A percentile compares a stretch with the other conserved stretches of the same genome.
Conservation (phyloP, 305 asterid species). For the Fraxinus paxiana region DNA sequence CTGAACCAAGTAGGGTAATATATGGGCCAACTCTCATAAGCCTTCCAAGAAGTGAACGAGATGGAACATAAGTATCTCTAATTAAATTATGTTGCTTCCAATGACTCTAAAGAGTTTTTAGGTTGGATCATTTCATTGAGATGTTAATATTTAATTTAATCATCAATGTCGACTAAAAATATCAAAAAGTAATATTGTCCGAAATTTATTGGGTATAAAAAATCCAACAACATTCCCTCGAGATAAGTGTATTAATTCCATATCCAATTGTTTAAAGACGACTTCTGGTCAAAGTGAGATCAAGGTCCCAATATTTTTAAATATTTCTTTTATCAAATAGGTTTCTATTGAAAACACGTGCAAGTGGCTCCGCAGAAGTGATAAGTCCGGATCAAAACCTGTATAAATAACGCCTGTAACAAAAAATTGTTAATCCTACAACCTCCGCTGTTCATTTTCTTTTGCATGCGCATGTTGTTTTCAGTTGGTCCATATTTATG, state of each 20-base stretch:
- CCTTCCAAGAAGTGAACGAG: too few relatives aligned
- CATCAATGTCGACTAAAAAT: too few relatives aligned
- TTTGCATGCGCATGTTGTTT: not conserved
- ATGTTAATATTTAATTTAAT: too few relatives aligned
- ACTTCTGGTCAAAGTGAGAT: not conserved
- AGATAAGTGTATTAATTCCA: not conserved
- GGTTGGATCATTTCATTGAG: too few relatives aligned
- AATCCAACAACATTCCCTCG: not conserved
- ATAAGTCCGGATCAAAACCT: not conserved
- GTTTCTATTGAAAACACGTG: not conserved
- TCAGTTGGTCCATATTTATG: constrained; percentile 7
- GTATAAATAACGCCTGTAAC: not conserved
- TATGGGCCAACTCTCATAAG: too few relatives aligned
- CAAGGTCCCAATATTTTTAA: not conserved
- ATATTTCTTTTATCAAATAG: not conserved
- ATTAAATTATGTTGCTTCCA: too few relatives aligned
- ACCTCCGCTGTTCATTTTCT: not conserved
- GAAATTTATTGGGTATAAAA: too few relatives aligned
- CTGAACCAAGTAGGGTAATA: too few relatives aligned
- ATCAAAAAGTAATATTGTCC: too few relatives aligned
- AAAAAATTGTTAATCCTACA: not conserved
- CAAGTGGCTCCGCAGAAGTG: not conserved
- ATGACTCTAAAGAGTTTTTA: too few relatives aligned
- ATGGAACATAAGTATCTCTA: too few relatives aligned
- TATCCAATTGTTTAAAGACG: not conserved